Evolutionary conservation across 176 grass and related monocot genomes (phyloP).

Genomic region (Raddia guianensis): DNA sequence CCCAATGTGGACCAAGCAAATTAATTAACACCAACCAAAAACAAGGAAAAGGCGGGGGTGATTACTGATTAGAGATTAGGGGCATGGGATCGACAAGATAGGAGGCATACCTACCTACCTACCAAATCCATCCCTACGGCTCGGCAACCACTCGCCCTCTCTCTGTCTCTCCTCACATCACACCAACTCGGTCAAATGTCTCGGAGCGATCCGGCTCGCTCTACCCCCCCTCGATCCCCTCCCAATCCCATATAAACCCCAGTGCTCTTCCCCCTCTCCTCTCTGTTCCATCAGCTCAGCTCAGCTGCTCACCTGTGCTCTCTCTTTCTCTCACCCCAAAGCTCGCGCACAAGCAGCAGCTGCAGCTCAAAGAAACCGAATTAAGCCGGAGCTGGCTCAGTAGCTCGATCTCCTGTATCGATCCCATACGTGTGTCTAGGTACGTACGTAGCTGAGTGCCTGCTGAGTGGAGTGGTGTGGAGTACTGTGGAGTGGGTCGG

Average conservation of each 20-base stretch:
- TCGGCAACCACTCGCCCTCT: conserved; percentile 37
- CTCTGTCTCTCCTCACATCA: conserved; percentile 21
- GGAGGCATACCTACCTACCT: conserved; percentile 34
- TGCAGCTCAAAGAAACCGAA: neutral
- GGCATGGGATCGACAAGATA: neutral
- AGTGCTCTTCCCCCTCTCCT: no score
- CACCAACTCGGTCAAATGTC: conserved; percentile 73
- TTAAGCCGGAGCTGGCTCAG: no score
- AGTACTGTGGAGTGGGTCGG: no score
- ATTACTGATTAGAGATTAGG: no score
- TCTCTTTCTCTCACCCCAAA: neutral
- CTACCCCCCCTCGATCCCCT: conserved; percentile 16
- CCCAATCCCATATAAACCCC: conserved; percentile 16
- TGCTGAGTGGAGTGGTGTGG: no score
- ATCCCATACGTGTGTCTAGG: no score
- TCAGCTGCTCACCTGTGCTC: neutral
- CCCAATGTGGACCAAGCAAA: neutral
- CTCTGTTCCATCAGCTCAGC: neutral
- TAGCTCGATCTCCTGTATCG: no score
- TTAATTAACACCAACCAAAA: neutral
- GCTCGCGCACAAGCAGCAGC: no score
- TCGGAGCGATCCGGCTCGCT: conserved; percentile 28
- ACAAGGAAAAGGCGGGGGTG: neutral
- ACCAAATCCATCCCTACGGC: conserved; percentile 50
- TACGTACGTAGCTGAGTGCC: no score